Percentiles rank a stretch among this genome's conserved stretches.
Evolutionary conservation across 1,284 basidiomycete genomes (phyloP).

Genomic region (Moniliophthora roreri): DNA sequence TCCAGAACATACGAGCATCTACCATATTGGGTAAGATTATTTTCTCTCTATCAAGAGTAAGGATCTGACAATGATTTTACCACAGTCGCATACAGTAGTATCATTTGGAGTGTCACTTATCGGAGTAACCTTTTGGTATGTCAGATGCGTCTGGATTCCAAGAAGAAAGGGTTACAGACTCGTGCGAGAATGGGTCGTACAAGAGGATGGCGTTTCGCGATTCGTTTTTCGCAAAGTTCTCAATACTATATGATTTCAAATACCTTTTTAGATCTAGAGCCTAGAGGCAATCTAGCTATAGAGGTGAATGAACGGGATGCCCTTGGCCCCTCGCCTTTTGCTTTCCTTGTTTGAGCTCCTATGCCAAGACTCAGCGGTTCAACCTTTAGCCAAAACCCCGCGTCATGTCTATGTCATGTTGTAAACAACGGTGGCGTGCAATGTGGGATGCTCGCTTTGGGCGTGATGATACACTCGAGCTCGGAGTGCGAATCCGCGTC

Average conservation of each 20-base stretch:
- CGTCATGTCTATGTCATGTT: no score
- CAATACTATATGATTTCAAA: no score
- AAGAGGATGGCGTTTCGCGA: constrained; percentile 53
- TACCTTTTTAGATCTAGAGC: no score
- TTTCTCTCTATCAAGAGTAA: background rate
- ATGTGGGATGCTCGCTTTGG: no score
- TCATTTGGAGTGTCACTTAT: constrained; percentile 48
- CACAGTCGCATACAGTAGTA: constrained; percentile 53
- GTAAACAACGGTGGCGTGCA: no score
- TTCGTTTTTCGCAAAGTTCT: constrained; percentile 37
- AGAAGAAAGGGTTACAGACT: constrained; percentile 47
- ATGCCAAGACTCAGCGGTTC: no score
- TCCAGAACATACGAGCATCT: constrained; percentile 53
- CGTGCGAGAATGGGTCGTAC: constrained; percentile 44
- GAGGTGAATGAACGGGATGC: background rate
- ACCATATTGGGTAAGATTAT: constrained; percentile 62
- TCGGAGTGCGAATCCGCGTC: no score
- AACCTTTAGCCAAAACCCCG: no score
- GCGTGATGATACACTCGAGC: no score
- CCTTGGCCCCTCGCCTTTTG: no score
- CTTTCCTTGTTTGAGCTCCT: no score
- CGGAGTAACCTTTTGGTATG: constrained; percentile 61
- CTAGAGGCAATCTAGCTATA: no score
- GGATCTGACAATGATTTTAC: background rate
- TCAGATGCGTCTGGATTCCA: constrained; percentile 57